phyloP scores from a whole-genome alignment of 495 filamentous ascomycete genomes.

The Penicillium subrubescens region DNA sequence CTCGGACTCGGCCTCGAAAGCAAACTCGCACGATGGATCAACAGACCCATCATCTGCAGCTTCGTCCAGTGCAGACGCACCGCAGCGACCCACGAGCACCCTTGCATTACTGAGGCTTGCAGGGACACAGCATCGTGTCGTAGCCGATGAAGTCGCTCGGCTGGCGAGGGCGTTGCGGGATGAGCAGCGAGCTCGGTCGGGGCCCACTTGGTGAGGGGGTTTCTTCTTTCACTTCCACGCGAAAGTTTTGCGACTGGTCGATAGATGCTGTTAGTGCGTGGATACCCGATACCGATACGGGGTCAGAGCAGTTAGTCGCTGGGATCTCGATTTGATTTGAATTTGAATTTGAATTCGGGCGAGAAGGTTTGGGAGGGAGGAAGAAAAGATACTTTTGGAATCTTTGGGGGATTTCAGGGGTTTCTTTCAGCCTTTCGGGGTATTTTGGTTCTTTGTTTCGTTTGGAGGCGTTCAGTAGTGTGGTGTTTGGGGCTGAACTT shows the following conservation, averaged over 20 bases:
- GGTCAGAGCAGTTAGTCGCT: background rate
- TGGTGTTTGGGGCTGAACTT: background rate
- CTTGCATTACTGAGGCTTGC: slow-evolving; percentile 25
- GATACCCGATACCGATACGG: background rate
- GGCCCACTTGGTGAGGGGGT: slow-evolving; percentile 14
- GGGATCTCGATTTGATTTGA: background rate
- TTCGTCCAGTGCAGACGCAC: background rate
- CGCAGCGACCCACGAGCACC: slow-evolving; percentile 13
- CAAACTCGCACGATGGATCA: background rate
- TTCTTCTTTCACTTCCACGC: background rate
- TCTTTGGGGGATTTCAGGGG: background rate
- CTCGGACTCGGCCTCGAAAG: background rate
- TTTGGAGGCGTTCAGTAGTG: background rate
- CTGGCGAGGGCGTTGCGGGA: slow-evolving; percentile 23
- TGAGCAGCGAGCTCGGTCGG: slow-evolving; percentile 15
- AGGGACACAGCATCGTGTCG: slow-evolving; percentile 26
- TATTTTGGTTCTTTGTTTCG: background rate
- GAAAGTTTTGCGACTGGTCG: background rate
- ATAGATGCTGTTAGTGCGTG: background rate
- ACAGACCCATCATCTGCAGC: background rate
- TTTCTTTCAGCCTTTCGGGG: background rate
- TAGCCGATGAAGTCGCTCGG: slow-evolving; percentile 23
- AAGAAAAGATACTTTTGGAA: background rate
- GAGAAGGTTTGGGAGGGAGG: background rate
- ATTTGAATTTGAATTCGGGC: background rate